These are phyloP conservation scores for Warburgia ugandensis DNA, from an alignment of 164 flowering plant genomes.

Conservation along the genomic window DNA sequence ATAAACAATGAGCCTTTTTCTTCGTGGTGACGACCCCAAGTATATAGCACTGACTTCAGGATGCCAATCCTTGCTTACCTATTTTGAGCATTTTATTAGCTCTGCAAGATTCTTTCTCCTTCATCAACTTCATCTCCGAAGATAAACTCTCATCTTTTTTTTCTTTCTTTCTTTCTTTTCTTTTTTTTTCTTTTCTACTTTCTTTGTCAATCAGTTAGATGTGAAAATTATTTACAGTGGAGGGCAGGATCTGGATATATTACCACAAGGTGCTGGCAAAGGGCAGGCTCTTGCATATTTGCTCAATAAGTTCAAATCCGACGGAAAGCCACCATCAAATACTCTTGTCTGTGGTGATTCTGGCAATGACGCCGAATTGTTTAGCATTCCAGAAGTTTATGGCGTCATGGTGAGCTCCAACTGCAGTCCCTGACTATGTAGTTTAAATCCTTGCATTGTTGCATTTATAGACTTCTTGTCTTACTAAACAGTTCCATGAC, in stretches of 20 bases:
- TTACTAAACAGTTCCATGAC: neutral
- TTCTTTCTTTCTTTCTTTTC: neutral
- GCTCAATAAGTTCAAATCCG: conserved; percentile 45
- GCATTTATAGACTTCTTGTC: too few relatives aligned
- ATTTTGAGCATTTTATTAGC: neutral
- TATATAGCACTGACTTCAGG: too few relatives aligned
- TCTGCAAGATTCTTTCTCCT: too few relatives aligned
- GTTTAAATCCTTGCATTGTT: too few relatives aligned
- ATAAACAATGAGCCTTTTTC: neutral
- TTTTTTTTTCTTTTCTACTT: neutral
- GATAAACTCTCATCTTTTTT: neutral
- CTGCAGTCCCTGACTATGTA: too few relatives aligned
- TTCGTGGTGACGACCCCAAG: too few relatives aligned
- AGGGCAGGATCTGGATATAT: conserved; percentile 65
- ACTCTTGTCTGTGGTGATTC: conserved; percentile 91
- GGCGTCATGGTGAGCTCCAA: conserved; percentile 73
- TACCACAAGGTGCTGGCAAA: conserved; percentile 85
- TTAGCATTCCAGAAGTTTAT: conserved; percentile 72
- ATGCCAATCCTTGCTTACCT: too few relatives aligned
- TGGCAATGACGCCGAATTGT: conserved; percentile 88
- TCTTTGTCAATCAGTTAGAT: conserved; percentile 52
- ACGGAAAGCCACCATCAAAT: conserved; percentile 47
- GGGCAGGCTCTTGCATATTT: conserved; percentile 90
- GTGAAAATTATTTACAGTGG: conserved; percentile 81
- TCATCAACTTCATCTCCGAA: too few relatives aligned